Conservation (phyloP, 2,329 filamentous ascomycete species). For the Phyllosticta ampelicida region DNA sequence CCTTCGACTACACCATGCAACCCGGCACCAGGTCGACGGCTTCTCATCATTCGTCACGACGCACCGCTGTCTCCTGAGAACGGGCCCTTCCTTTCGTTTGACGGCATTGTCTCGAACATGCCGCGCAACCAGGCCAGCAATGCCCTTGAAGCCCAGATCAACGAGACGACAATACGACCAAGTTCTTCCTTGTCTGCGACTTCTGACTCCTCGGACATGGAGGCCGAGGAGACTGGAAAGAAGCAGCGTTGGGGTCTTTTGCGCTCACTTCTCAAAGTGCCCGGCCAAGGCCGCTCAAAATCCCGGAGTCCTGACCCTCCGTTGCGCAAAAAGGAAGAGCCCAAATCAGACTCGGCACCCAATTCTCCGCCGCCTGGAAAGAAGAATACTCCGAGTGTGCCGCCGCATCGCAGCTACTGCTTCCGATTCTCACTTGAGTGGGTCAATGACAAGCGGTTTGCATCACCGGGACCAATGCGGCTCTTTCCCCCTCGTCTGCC, state of each 20-base stretch:
- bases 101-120: slow-evolving; percentile 41
- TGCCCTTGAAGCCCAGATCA: slow-evolving; percentile 2
- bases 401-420: slow-evolving; percentile 48
- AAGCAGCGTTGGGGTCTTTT: slow-evolving; percentile 52
- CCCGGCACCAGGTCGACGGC: slow-evolving; percentile 72
- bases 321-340: slow-evolving; percentile 13
- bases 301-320: slow-evolving; percentile 24
- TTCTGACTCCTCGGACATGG: slow-evolving; percentile 21
- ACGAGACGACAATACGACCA: slow-evolving; percentile 21
- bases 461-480: slow-evolving; percentile 49
- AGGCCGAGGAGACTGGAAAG: slow-evolving; percentile 32
- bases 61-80: slow-evolving; percentile 42
- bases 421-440: slow-evolving; percentile 69
- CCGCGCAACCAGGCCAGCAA: slow-evolving; percentile 11
- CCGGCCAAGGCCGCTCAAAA: slow-evolving; percentile 29
- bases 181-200: slow-evolving; percentile 21
- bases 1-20: slow-evolving; percentile 74
- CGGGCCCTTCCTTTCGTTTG: slow-evolving; percentile 51
- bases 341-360: slow-evolving; percentile 10
- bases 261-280: slow-evolving; percentile 49
- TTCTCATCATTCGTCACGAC: slow-evolving; percentile 83
- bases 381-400: slow-evolving; percentile 31
- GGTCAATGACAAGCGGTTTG: slow-evolving; percentile 43
- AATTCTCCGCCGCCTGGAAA: neutral
- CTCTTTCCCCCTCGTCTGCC: slow-evolving; percentile 60